A percentile compares a stretch with the other conserved stretches of the same genome.
These are phyloP conservation scores for Melaleuca quinquenervia DNA, from an alignment of 345 rosid species.

Conservation along the genomic window DNA sequence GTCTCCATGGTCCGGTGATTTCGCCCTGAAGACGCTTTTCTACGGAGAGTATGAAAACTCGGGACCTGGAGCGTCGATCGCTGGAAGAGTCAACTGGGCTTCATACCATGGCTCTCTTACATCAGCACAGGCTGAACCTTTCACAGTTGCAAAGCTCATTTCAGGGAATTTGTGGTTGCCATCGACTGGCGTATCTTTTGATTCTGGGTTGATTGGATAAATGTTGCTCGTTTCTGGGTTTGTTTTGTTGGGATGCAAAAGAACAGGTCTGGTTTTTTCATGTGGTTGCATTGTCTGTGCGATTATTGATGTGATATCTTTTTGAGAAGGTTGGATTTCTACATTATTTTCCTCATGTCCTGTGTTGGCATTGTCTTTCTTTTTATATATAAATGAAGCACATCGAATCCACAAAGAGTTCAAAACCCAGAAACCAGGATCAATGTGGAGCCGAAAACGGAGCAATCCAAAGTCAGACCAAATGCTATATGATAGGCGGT, in stretches of 20 bases:
- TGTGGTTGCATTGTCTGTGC: background rate
- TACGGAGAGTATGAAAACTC: background rate
- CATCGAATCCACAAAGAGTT: background rate
- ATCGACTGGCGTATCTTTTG: background rate
- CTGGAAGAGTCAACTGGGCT: background rate
- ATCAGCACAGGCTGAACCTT: background rate
- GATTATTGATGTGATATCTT: background rate
- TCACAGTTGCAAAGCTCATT: background rate
- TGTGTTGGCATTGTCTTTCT: background rate
- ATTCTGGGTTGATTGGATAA: background rate
- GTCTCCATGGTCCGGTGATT: background rate
- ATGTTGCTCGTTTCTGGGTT: background rate
- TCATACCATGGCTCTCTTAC: background rate
- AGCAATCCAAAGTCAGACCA: background rate
- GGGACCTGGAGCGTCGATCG: background rate
- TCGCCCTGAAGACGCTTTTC: background rate
- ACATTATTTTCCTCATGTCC: background rate
- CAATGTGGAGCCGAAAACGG: background rate
- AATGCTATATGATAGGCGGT: background rate
- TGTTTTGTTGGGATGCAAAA: background rate
- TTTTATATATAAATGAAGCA: background rate
- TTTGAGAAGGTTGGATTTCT: background rate
- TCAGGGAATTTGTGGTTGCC: background rate
- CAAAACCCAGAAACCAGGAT: background rate
- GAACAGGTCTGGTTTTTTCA: background rate